Evolutionary conservation across 2,329 filamentous ascomycete genomes (phyloP), one percentile per base, ranked within the genome.

Genomic region (Exophiala sp.): DNA sequence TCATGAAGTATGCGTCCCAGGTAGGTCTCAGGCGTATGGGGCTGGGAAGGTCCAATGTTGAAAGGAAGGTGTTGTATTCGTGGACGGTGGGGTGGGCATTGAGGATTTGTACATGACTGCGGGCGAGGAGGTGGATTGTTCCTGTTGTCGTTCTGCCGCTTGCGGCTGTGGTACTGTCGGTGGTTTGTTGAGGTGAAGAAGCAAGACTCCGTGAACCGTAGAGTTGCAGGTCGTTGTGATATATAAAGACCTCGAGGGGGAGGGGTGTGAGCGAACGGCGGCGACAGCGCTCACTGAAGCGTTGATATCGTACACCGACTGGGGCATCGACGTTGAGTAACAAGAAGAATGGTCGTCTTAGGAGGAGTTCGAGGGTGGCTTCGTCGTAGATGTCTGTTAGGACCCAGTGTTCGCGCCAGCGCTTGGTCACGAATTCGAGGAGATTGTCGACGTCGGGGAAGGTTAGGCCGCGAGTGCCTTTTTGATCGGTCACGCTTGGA

Each of bases 1-100:
- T 84, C 94, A 99, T 99, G 69, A 99, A 99, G 75, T 99, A 99
- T 65, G 88, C 86, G 72, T 99, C 94, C 94, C 94, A 99, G 45
- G 83, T 86, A 1, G 94, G 94, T 1, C 94, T 84, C 34, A 99
- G 78, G 1, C 94, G 86, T 63, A 88, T 82, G 33, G 86, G 81
- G 65, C 94, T 85, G 1, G 87, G 80, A 21, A 99, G 81, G 68
- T 95, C 83, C 6, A 96, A 80, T 43, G 83, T 80, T 45, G 81
- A 78, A 1, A 99, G 81, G 7, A 88, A 86, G 3, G 80, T 76
- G 69, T 90, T 85, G 5, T 97, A 79, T 62, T 87, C 81, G 8
- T 83, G 75, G 1, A 95, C 73, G 21, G 86, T 86, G 12, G 82
- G 78, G 0, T 88, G 88, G 2, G 88, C 87, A 75, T 99, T 99